Base-by-base conservation (phyloP, 108 stramenopile species). In the Asterionellopsis glacialis region DNA sequence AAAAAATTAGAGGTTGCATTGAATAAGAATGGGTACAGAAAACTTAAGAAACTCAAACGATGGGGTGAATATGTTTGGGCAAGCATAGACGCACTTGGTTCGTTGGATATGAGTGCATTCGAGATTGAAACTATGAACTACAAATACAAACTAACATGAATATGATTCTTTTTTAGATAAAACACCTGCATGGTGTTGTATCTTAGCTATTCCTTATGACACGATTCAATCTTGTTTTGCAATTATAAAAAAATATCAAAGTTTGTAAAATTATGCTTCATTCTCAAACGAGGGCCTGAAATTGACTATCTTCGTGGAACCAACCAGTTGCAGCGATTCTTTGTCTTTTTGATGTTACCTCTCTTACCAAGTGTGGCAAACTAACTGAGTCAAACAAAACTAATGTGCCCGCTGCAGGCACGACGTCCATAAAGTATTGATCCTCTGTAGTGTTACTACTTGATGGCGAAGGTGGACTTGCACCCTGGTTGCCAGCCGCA, bases 371-470 rank as follows among this genome's bases (percentile, higher is more conserved):
- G 54, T 83, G 82, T 10, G 82, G 82, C 19, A 79, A 38, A 16
- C 44, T 63, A 12, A 83, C 79, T 12, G 77, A 79, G 55, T 83
- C 82, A 57, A 83, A 83, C 24, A 83, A 11, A 12, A 83, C 78
- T 22, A 83, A 44, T 0, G 72, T 63, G 11, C 82, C 82, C 22
- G 69, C 53, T 24, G 33, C 40, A 0, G 82, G 82, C 0, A 40
- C 42, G 11, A 83, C 44, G 49, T 83, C 79, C 21, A 61, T 58
- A 14, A 65, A 59, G 16, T 25, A 38, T 26, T 0, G 21, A 26
- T 60, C 18, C 24, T 15, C 21, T 18, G 15, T 11, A 16, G 33
- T 38, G n/a, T 14, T n/a, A 14, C 2, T 5, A 19, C 14, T 22
- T 19, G 28, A 45, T 19, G 41, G 12, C 11, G 33, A 9, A 15